These are phyloP conservation scores for Royoungia palumana DNA, from an alignment of 768 basidiomycete genomes.

Conservation along the genomic window DNA sequence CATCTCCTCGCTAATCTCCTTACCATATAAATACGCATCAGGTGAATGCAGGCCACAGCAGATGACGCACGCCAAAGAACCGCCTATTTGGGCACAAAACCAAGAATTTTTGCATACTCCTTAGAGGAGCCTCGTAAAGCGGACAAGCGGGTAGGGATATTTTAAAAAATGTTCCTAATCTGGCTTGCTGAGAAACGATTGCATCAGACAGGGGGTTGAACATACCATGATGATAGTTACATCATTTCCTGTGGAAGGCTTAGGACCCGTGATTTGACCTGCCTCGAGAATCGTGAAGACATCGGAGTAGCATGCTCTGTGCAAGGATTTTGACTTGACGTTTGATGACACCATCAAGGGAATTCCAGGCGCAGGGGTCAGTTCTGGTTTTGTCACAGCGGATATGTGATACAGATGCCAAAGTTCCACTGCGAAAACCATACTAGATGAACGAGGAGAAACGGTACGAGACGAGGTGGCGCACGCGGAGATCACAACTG, in stretches of 20 bases:
- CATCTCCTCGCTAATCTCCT: conserved; percentile 71
- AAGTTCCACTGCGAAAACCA: conserved; percentile 94
- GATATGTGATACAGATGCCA: conserved; percentile 94
- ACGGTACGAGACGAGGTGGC: too few species aligned
- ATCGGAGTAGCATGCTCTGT: conserved; percentile 79
- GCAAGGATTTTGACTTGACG: conserved; percentile 3
- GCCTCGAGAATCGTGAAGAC: conserved; percentile 69
- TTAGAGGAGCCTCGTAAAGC: conserved; percentile 83
- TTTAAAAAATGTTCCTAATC: conserved; percentile 97
- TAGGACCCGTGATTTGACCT: conserved; percentile 71
- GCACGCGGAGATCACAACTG: too few species aligned
- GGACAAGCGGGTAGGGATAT: conserved; percentile 82
- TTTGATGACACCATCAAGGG: too few species aligned
- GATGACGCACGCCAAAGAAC: conserved; percentile 76
- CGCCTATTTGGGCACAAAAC: conserved; percentile 90
- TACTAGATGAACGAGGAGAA: too few species aligned
- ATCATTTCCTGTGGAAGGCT: conserved; percentile 90
- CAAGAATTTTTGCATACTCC: conserved; percentile 88
- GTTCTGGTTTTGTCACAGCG: conserved; percentile 87
- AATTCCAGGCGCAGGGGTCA: conserved; percentile 90
- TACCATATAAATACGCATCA: too few species aligned
- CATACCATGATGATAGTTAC: conserved; percentile 85
- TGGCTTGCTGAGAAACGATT: conserved; percentile 30
- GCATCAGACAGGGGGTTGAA: conserved; percentile 1
- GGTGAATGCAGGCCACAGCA: background rate